phyloP scores from a whole-genome alignment of 345 rosid genomes.

The Melaleuca quinquenervia region DNA sequence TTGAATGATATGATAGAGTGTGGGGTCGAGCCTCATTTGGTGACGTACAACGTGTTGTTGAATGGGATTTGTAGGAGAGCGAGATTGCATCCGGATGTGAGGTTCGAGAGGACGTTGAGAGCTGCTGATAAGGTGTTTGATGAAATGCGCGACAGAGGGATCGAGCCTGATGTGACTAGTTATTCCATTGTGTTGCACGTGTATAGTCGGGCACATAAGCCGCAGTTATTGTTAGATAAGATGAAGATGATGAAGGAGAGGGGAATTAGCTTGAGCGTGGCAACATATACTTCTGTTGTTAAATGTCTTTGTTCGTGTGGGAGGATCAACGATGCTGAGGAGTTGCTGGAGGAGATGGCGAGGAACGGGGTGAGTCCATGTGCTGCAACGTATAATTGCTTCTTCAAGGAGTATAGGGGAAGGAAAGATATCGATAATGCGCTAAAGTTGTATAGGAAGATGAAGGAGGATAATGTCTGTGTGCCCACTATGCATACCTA shows the following conservation, averaged over 20 bases:
- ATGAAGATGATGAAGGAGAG: constrained; percentile 53
- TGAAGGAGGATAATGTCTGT: constrained; percentile 42
- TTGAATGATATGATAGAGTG: constrained; percentile 52
- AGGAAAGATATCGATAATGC: constrained; percentile 59
- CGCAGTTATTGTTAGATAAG: constrained; percentile 60
- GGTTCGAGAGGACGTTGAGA: constrained; percentile 51
- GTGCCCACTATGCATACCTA: constrained; percentile 41
- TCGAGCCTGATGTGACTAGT: constrained; percentile 76
- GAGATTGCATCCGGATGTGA: constrained; percentile 55
- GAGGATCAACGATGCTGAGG: constrained; percentile 55
- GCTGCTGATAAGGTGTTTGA: constrained; percentile 70
- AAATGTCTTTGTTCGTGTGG: constrained; percentile 84
- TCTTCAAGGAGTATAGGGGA: constrained; percentile 80
- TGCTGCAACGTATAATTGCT: constrained; percentile 67
- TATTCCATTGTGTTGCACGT: constrained; percentile 72
- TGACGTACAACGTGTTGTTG: constrained; percentile 60
- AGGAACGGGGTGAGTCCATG: constrained; percentile 43
- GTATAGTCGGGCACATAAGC: constrained; percentile 76
- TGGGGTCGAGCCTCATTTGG: constrained; percentile 58
- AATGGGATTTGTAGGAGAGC: constrained; percentile 80
- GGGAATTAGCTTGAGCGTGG: constrained; percentile 52
- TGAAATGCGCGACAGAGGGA: constrained; percentile 68
- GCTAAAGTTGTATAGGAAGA: constrained; percentile 55
- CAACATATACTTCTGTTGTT: constrained; percentile 58
- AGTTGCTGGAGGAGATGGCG: constrained; percentile 60